Conservation (phyloP, 2,329 filamentous ascomycete genomes). For the Polytolypa hystricis region DNA sequence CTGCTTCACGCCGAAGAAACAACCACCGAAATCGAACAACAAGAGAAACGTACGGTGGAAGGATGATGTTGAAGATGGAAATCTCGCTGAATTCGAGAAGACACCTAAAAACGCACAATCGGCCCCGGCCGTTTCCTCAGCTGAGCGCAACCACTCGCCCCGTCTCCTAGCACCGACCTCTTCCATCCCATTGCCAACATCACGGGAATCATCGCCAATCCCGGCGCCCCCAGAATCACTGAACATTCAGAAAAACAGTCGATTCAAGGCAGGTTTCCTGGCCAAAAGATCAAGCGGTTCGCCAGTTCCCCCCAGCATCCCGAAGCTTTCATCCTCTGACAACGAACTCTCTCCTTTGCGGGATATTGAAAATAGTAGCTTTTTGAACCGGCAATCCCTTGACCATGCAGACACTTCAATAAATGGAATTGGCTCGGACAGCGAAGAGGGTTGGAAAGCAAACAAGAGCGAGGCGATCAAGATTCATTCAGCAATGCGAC, state of each 20-base stretch:
- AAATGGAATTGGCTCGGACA: slow-evolving; percentile 20
- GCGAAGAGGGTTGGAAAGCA: slow-evolving; percentile 37
- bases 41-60: slow-evolving; percentile 84
- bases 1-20: slow-evolving; percentile 68
- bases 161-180: slow-evolving; percentile 38
- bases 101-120: slow-evolving; percentile 63
- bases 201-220: slow-evolving; percentile 45
- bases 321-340: slow-evolving; percentile 50
- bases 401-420: slow-evolving; percentile 25
- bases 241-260: slow-evolving; percentile 53
- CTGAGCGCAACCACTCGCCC: too few relatives aligned
- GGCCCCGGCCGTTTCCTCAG: slow-evolving; percentile 46
- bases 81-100: slow-evolving; percentile 80
- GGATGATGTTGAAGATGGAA: slow-evolving; percentile 77
- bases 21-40: slow-evolving; percentile 37
- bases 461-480: slow-evolving; percentile 41
- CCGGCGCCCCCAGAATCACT: slow-evolving; percentile 47
- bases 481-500: slow-evolving; percentile 47
- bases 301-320: slow-evolving; percentile 47
- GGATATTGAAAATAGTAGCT: slow-evolving; percentile 40
- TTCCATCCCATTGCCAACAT: slow-evolving; percentile 34
- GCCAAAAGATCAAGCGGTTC: slow-evolving; percentile 58
- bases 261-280: slow-evolving; percentile 84
- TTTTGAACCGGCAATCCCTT: slow-evolving; percentile 36
- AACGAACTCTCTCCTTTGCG: slow-evolving; percentile 45